Percentiles rank a stretch among this genome's conserved stretches.
Conservation (phyloP, 1,284 basidiomycete genomes). For the Lentinus polychrous region DNA sequence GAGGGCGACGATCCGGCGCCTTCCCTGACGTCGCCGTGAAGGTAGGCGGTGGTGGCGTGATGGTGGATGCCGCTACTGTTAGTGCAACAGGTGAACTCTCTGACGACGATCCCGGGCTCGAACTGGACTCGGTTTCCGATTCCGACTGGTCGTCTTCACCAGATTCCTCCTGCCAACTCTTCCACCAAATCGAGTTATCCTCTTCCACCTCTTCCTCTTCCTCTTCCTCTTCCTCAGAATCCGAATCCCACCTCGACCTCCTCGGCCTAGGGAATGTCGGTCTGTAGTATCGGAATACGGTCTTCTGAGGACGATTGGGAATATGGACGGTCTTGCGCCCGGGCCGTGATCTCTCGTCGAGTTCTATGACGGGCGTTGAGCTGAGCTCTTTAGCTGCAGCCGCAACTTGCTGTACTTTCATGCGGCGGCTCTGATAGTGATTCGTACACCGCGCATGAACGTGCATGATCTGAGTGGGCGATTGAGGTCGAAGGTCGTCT, state of each 20-base stretch:
- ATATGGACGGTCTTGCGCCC: conserved; percentile 8
- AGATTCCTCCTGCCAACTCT: conserved; percentile 12
- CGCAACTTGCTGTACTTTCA: background rate
- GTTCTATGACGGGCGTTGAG: too few species aligned
- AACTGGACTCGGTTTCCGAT: too few species aligned
- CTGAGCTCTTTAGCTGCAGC: too few species aligned
- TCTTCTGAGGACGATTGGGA: conserved; percentile 3
- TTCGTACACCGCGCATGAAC: background rate
- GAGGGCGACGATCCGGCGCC: too few species aligned
- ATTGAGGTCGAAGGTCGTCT: background rate
- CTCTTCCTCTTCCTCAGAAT: background rate
- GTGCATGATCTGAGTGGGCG: background rate
- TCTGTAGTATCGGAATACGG: conserved; percentile 10
- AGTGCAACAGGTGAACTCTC: too few species aligned
- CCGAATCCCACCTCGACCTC: background rate
- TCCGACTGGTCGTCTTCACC: background rate
- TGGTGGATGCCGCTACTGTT: too few species aligned
- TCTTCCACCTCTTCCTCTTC: conserved; percentile 1
- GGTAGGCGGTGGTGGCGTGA: too few species aligned
- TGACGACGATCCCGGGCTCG: too few species aligned
- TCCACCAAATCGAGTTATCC: conserved; percentile 9
- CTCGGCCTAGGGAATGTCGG: conserved; percentile 1
- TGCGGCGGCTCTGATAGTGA: background rate
- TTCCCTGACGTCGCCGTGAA: too few species aligned
- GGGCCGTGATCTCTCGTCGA: too few species aligned